phyloP scores from a whole-genome alignment of 1,284 basidiomycete species.

The Meira miltonrushii region DNA sequence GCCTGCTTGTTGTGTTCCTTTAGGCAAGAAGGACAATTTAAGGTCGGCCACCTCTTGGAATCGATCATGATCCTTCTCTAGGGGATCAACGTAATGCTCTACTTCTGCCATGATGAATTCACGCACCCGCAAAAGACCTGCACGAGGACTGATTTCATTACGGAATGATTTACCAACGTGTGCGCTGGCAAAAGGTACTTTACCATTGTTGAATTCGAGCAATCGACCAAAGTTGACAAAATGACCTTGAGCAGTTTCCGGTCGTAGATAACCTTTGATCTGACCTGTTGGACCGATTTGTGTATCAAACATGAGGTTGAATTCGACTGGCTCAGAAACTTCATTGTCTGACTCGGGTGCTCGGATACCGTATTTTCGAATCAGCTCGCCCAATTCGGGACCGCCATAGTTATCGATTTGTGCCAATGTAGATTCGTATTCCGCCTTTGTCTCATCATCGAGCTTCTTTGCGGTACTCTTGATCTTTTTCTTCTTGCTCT shows the following conservation, averaged over 20 bases:
- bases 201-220: slow-evolving; percentile 96
- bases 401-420: slow-evolving; percentile 95
- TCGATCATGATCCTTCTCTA: slow-evolving; percentile 78
- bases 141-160: slow-evolving; percentile 95
- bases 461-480: slow-evolving; percentile 74
- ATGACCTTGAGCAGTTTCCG: slow-evolving; percentile 97
- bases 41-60: slow-evolving; percentile 78
- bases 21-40: slow-evolving; percentile 72
- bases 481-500: slow-evolving; percentile 76
- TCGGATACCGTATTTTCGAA: slow-evolving; percentile 72
- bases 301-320: slow-evolving; percentile 98
- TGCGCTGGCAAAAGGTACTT: slow-evolving; percentile 91
- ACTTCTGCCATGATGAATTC: slow-evolving; percentile 99
- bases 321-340: slow-evolving; percentile 84
- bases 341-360: slow-evolving; percentile 92
- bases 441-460: slow-evolving; percentile 67
- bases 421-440: slow-evolving; percentile 78
- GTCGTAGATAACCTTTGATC: slow-evolving; percentile 91
- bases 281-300: slow-evolving; percentile 97
- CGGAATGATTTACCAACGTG: slow-evolving; percentile 95
- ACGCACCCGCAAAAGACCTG: slow-evolving; percentile 89
- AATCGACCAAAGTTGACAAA: slow-evolving; percentile 98
- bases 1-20: slow-evolving; percentile 74
- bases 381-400: slow-evolving; percentile 79
- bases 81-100: slow-evolving; percentile 95